Conservation (phyloP, 108 stramenopile species). For the Fragilariopsis cylindrus region DNA sequence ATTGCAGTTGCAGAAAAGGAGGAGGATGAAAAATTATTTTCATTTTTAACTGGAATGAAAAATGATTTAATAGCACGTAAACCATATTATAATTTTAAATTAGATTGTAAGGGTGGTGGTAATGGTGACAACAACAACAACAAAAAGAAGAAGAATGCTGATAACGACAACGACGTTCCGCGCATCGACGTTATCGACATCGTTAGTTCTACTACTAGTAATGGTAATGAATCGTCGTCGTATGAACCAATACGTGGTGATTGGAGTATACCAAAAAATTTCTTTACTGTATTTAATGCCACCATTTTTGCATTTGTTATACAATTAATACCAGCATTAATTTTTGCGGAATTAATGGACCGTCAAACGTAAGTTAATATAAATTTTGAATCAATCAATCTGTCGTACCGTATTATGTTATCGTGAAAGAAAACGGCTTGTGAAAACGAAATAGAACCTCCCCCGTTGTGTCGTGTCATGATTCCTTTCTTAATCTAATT, state of each 20-base stretch:
- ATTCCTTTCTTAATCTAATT: neutral
- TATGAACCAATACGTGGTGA: neutral
- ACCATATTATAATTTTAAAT: conserved; percentile 8
- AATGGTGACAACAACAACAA: too few species aligned
- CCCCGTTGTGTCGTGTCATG: too few species aligned
- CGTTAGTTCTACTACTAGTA: too few species aligned
- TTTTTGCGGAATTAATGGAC: conserved; percentile 53
- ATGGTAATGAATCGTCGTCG: too few species aligned
- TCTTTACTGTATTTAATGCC: conserved; percentile 36
- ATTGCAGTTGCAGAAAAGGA: too few species aligned
- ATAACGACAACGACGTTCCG: too few species aligned
- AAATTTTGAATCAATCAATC: too few species aligned
- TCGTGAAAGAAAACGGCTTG: too few species aligned
- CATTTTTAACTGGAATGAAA: conserved; percentile 17
- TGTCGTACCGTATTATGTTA: too few species aligned
- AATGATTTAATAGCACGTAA: conserved; percentile 6
- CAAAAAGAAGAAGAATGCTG: too few species aligned
- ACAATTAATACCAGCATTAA: conserved; percentile 54
- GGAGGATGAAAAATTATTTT: conserved; percentile 5
- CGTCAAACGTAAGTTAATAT: conserved; percentile 20
- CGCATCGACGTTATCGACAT: too few species aligned
- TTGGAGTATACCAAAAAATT: conserved; percentile 7
- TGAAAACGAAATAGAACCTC: too few species aligned
- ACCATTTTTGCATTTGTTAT: conserved; percentile 49
- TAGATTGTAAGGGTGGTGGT: neutral